Conservation (phyloP, 805 yeast genomes). For the Crinitomyces ghanaensis region DNA sequence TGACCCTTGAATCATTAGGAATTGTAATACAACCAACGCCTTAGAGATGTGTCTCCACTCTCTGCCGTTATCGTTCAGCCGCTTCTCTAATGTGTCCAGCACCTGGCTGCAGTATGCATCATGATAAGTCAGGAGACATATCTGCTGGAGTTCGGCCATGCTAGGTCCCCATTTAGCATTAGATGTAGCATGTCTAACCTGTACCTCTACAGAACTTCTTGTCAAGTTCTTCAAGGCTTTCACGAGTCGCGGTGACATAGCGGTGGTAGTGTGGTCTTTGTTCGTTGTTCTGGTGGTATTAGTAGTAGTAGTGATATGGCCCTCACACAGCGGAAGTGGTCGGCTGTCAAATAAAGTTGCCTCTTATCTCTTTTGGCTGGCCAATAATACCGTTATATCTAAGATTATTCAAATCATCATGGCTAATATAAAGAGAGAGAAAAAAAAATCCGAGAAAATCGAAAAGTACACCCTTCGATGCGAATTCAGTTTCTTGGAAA, state of each 20-base stretch:
- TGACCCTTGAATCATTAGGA: conserved; percentile 71
- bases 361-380: too few relatives aligned
- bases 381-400: too few relatives aligned
- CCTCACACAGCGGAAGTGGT: too few relatives aligned
- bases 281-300: too few relatives aligned
- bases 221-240: conserved; percentile 81
- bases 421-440: too few relatives aligned
- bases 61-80: conserved; percentile 90
- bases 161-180: conserved; percentile 80
- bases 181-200: conserved; percentile 82
- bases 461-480: too few relatives aligned
- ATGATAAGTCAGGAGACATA: conserved; percentile 64
- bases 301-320: too few relatives aligned
- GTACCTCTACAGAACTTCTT: conserved; percentile 73
- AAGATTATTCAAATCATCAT: too few relatives aligned
- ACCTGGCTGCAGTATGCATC: conserved; percentile 67
- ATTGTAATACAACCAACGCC: conserved; percentile 74
- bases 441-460: too few relatives aligned
- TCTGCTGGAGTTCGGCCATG: conserved; percentile 67
- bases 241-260: conserved; percentile 35
- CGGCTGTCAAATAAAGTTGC: too few relatives aligned
- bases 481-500: too few relatives aligned
- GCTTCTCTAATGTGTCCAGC: conserved; percentile 83
- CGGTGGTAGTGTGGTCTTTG: too few relatives aligned
- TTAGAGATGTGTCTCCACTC: conserved; percentile 78